These are phyloP conservation scores for Spencermartinsiella europaea DNA, from an alignment of 805 yeast species.

Conservation along the genomic window DNA sequence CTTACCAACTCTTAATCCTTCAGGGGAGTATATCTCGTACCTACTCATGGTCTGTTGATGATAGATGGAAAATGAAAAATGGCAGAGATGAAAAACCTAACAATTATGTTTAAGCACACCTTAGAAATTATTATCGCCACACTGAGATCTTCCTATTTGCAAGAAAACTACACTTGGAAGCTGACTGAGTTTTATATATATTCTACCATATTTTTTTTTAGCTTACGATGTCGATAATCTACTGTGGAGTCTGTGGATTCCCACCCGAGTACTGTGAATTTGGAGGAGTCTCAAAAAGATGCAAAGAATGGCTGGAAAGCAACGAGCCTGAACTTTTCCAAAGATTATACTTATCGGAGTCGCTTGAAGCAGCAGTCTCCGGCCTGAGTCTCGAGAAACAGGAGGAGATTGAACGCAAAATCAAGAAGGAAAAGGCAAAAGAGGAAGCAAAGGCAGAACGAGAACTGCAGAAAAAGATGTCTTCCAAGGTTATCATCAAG, in stretches of 20 bases:
- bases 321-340: constrained; percentile 53
- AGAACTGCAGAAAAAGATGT: constrained; percentile 68
- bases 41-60: too few relatives aligned
- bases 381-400: constrained; percentile 69
- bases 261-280: constrained; percentile 96
- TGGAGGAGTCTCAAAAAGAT: constrained; percentile 71
- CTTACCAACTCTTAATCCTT: constrained; percentile 67
- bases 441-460: constrained; percentile 66
- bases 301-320: constrained; percentile 75
- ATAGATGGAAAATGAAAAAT: too few relatives aligned
- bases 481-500: constrained; percentile 78
- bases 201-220: too few relatives aligned
- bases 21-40: constrained; percentile 83
- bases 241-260: constrained; percentile 74
- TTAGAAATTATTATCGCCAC: too few relatives aligned
- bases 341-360: constrained; percentile 52
- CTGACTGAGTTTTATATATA: too few relatives aligned
- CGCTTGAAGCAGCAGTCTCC: constrained; percentile 41
- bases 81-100: too few relatives aligned
- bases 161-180: too few relatives aligned
- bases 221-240: constrained; percentile 45
- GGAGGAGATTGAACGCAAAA: constrained; percentile 73
- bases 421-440: constrained; percentile 78
- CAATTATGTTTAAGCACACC: too few relatives aligned
- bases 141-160: too few relatives aligned